Conservation (phyloP, 768 basidiomycete genomes). For the Rhizopogon salebrosus region DNA sequence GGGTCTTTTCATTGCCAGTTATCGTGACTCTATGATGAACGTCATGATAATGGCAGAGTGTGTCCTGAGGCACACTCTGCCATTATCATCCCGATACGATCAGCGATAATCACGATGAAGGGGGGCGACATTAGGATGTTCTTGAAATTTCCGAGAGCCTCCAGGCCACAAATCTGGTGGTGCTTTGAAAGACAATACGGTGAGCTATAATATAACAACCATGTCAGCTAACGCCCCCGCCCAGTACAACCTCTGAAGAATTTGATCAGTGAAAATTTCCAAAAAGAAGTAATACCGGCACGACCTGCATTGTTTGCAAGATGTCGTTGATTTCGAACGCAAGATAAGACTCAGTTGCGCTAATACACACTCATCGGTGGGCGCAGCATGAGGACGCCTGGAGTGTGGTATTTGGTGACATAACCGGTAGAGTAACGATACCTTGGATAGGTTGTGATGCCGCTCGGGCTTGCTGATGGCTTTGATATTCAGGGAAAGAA, state of each 20-base stretch:
- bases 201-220: background rate
- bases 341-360: background rate
- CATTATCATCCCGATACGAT: too few relatives aligned
- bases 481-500: too few relatives aligned
- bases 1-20: too few relatives aligned
- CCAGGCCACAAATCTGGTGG: background rate
- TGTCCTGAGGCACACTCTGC: too few relatives aligned
- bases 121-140: background rate
- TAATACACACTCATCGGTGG: conserved; percentile 21
- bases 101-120: too few relatives aligned
- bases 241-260: conserved; percentile 3
- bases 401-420: conserved; percentile 35
- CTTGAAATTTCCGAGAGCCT: background rate
- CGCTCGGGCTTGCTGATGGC: too few relatives aligned
- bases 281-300: too few relatives aligned
- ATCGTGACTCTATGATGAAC: too few relatives aligned
- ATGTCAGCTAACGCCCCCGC: background rate
- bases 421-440: conserved; percentile 33
- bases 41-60: too few relatives aligned
- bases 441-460: conserved; percentile 4
- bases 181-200: background rate
- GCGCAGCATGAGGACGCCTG: too few relatives aligned
- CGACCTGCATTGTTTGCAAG: background rate
- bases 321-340: too few relatives aligned
- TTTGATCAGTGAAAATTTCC: too few relatives aligned